Evolutionary conservation across 2,329 filamentous ascomycete genomes (phyloP).

Genomic region (Pyricularia pennisetigena): DNA sequence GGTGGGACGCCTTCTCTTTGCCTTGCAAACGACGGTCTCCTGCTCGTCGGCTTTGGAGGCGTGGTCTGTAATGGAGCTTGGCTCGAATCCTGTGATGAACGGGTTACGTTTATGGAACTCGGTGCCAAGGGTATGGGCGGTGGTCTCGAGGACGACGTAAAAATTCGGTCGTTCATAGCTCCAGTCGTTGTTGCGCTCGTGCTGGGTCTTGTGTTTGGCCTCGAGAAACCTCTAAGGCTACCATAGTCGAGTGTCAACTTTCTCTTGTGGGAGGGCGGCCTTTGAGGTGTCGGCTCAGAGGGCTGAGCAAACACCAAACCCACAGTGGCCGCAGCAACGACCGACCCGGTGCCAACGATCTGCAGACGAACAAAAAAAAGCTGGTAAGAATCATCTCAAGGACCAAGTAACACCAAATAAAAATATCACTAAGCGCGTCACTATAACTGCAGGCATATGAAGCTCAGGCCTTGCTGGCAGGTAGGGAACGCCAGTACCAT

Average conservation of each 20-base stretch:
- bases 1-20: slow-evolving; percentile 25
- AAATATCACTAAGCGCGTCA: neutral
- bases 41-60: slow-evolving; percentile 25
- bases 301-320: slow-evolving; percentile 50
- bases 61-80: slow-evolving; percentile 30
- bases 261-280: slow-evolving; percentile 21
- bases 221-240: slow-evolving; percentile 17
- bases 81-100: slow-evolving; percentile 19
- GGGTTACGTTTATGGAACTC: slow-evolving; percentile 17
- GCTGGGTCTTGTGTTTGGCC: slow-evolving; percentile 28
- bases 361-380: slow-evolving; percentile 16
- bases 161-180: slow-evolving; percentile 19
- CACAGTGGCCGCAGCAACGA: slow-evolving; percentile 48
- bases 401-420: neutral
- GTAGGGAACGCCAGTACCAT: neutral
- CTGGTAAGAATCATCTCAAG: neutral
- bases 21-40: slow-evolving; percentile 12
- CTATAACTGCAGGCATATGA: neutral
- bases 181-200: slow-evolving; percentile 28
- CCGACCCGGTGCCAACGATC: slow-evolving; percentile 53
- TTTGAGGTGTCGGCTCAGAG: slow-evolving; percentile 25
- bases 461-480: neutral
- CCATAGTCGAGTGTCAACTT: slow-evolving; percentile 20
- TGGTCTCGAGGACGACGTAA: slow-evolving; percentile 17
- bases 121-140: slow-evolving; percentile 21